Conservation (phyloP, 495 filamentous ascomycete species). For the Ascobolus immersus region DNA sequence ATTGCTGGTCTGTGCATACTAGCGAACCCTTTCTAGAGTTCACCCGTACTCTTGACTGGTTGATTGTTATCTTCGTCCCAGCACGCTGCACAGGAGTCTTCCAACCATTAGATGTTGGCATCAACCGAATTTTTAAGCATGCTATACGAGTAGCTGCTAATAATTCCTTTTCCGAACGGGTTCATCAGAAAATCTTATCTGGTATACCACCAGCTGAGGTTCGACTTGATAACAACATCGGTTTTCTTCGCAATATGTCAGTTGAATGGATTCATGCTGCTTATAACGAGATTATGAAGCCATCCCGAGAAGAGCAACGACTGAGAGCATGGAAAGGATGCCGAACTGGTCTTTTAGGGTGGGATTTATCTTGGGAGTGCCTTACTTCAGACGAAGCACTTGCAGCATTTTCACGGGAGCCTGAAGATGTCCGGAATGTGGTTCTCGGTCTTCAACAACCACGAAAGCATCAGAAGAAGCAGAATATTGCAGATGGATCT, state of each 20-base stretch:
- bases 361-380: neutral
- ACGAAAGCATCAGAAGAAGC: too few relatives aligned
- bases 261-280: neutral
- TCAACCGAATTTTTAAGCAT: neutral
- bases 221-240: neutral
- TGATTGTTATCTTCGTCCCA: neutral
- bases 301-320: neutral
- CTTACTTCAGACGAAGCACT: neutral
- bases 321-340: neutral
- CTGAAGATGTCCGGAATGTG: neutral
- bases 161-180: neutral
- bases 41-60: neutral
- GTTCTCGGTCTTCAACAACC: too few relatives aligned
- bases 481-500: neutral
- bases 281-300: neutral
- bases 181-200: neutral
- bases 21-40: neutral
- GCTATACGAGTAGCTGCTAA: neutral
- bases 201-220: neutral
- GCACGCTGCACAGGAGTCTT: neutral
- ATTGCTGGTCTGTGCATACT: neutral
- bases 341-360: neutral
- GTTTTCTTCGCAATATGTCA: neutral
- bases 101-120: neutral
- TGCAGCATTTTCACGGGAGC: neutral